These are phyloP conservation scores for Leccinum subrobustum DNA, from an alignment of 1,284 basidiomycete species.

Conservation along the genomic window DNA sequence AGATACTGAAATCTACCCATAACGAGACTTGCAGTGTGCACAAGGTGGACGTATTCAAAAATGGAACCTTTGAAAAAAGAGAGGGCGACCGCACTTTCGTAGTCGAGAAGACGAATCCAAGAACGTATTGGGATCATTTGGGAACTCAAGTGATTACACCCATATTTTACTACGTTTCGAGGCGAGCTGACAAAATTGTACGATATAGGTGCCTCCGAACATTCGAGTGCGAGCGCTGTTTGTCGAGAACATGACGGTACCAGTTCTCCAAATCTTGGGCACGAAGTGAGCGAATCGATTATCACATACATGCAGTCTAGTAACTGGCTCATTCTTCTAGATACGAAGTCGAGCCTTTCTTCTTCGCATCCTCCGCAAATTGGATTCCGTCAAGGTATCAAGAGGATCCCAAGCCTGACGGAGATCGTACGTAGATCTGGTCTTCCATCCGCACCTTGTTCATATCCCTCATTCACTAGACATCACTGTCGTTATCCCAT, in stretches of 20 bases:
- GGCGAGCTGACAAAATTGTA: constrained; percentile 2
- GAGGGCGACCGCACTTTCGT: constrained; percentile 8
- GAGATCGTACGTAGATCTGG: constrained; percentile 45
- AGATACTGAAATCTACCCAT: constrained; percentile 29
- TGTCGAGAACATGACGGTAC: constrained; percentile 47
- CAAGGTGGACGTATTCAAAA: constrained; percentile 41
- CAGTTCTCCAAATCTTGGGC: constrained; percentile 53
- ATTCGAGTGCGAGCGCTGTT: constrained; percentile 50
- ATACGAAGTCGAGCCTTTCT: constrained; percentile 52
- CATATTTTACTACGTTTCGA: neutral
- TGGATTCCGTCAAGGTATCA: constrained; percentile 58
- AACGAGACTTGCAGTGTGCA: constrained; percentile 37
- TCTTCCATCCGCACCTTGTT: neutral
- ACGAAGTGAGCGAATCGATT: constrained; percentile 36
- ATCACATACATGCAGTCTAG: neutral
- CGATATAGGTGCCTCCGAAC: constrained; percentile 27
- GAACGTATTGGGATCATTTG: constrained; percentile 22
- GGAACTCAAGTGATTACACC: constrained; percentile 4
- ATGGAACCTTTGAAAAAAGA: constrained; percentile 32
- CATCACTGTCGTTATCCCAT: constrained; percentile 50
- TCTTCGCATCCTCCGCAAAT: constrained; percentile 54
- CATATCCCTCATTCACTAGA: constrained; percentile 28
- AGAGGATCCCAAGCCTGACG: constrained; percentile 37
- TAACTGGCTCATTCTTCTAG: constrained; percentile 13
- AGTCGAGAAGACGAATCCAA: constrained; percentile 5